Conservation (phyloP, 306 rosid species). For the Acacia crassicarpa region DNA sequence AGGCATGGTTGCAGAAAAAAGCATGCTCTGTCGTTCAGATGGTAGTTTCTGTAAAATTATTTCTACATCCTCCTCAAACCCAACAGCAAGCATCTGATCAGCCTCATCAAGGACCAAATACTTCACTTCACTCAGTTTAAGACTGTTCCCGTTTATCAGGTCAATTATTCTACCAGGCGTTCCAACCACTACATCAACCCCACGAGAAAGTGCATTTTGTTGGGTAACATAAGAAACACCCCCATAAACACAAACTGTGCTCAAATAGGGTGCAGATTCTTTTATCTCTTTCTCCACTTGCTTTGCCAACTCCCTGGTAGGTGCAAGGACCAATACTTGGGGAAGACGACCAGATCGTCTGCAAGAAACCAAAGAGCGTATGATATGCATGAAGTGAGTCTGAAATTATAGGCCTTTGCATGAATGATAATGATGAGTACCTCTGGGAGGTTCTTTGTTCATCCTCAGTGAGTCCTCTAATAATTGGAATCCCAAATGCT, state of each 20-base stretch:
- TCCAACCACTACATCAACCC: constrained; percentile 98
- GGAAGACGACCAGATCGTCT: constrained; percentile 83
- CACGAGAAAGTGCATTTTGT: constrained; percentile 88
- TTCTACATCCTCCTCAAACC: constrained; percentile 99
- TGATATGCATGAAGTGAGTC: background rate
- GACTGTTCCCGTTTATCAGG: constrained; percentile 82
- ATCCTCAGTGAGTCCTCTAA: constrained; percentile 69
- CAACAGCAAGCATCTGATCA: constrained; percentile 99
- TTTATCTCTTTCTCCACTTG: constrained; percentile 98
- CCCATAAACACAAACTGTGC: constrained; percentile 89
- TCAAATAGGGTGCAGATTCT: constrained; percentile 91
- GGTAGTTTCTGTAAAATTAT: constrained; percentile 77
- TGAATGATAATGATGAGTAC: constrained; percentile 35
- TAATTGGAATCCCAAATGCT: constrained; percentile 90
- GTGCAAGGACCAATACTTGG: constrained; percentile 83
- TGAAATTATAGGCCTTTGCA: background rate
- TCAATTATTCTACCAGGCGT: constrained; percentile 97
- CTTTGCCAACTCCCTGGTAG: constrained; percentile 94
- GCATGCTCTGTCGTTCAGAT: constrained; percentile 84
- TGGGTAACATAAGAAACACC: constrained; percentile 87
- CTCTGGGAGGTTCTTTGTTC: constrained; percentile 49
- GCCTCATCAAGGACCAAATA: constrained; percentile 97
- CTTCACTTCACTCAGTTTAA: constrained; percentile 76
- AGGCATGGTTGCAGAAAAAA: constrained; percentile 98
- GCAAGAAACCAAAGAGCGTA: constrained; percentile 28